Conservation (phyloP, 164 flowering plant species). For the Santalum album region DNA sequence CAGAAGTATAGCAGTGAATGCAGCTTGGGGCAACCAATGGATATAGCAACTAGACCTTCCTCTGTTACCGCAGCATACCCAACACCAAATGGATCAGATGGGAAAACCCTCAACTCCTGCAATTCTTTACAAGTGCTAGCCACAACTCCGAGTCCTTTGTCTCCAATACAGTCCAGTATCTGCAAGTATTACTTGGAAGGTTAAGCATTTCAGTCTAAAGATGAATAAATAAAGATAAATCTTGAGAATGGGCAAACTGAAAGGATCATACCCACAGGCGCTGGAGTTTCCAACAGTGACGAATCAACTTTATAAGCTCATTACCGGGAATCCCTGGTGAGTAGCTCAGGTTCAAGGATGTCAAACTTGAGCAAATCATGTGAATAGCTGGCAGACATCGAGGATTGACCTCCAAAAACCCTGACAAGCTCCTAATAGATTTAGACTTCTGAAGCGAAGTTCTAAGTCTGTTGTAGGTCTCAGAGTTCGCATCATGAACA, state of each 20-base stretch:
- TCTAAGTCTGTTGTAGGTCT: constrained; percentile 24
- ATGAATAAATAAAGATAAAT: too few relatives aligned
- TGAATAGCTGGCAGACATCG: constrained; percentile 43
- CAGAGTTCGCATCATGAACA: constrained; percentile 41
- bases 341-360: constrained; percentile 75
- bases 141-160: constrained; percentile 66
- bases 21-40: constrained; percentile 71
- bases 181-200: too few relatives aligned
- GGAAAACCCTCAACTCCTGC: constrained; percentile 79
- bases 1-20: constrained; percentile 75
- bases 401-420: constrained; percentile 63
- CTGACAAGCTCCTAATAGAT: constrained; percentile 69
- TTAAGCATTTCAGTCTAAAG: too few relatives aligned
- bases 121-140: constrained; percentile 73
- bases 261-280: constrained; percentile 62
- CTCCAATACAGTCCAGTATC: constrained; percentile 80
- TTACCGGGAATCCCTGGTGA: constrained; percentile 47
- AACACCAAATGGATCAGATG: constrained; percentile 47
- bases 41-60: constrained; percentile 67
- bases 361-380: constrained; percentile 50
- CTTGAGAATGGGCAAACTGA: too few relatives aligned
- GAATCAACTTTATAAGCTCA: constrained; percentile 52
- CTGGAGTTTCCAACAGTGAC: constrained; percentile 57
- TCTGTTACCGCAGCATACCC: constrained; percentile 61
- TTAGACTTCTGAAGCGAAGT: constrained; percentile 33